Evolutionary conservation across 2,329 filamentous ascomycete species (phyloP).

Genomic region (Mycosphaerelloides madeirae): DNA sequence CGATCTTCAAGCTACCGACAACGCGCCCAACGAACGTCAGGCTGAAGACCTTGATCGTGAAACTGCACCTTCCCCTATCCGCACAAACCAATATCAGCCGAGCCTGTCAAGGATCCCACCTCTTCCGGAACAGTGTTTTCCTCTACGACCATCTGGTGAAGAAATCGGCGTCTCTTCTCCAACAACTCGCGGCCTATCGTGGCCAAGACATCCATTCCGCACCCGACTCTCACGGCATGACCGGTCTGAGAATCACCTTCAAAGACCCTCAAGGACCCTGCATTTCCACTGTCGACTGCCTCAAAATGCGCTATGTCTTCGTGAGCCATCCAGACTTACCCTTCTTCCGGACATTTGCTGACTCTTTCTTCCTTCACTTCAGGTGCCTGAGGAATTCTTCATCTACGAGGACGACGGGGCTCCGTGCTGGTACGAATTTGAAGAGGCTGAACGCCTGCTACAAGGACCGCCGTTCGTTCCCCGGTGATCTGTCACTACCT

Average conservation of each 20-base stretch:
- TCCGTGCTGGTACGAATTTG: constrained; percentile 3
- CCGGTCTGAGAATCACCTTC: not conserved
- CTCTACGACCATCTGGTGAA: too few species aligned
- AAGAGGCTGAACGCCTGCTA: not conserved
- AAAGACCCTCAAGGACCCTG: not conserved
- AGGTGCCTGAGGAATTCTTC: not conserved
- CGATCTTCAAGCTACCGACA: constrained; percentile 4
- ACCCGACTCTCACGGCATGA: not conserved
- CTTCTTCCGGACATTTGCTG: too few species aligned
- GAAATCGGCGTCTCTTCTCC: too few species aligned
- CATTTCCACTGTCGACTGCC: constrained; percentile 2
- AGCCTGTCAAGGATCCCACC: not conserved
- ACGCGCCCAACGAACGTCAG: not conserved
- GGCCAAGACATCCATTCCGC: too few species aligned
- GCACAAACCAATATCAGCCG: not conserved
- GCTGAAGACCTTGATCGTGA: constrained; percentile 12
- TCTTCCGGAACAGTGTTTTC: too few species aligned
- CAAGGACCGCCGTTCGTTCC: not conserved
- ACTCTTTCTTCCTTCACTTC: not conserved
- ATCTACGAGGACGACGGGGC: constrained; percentile 6
- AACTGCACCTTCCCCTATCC: constrained; percentile 6
- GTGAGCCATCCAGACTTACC: too few species aligned
- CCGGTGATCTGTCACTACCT: too few species aligned
- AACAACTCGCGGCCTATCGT: too few species aligned
- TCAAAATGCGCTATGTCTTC: not conserved